Conservation (phyloP, 768 basidiomycete genomes). For the Mrakia blollopis region DNA sequence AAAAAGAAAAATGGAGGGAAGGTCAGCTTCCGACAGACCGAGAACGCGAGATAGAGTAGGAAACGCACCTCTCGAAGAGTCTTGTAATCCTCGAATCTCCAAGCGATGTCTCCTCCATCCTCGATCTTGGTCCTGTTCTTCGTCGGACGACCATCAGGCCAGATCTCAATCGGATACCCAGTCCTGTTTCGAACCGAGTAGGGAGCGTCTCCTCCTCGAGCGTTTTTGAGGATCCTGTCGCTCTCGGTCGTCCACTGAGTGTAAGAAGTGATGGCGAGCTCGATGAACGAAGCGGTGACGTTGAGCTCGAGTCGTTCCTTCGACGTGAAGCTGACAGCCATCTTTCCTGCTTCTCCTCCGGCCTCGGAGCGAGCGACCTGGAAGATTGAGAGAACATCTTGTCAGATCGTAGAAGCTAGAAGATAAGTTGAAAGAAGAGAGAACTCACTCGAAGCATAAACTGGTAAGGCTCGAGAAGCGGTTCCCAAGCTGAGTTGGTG, state of each 20-base stretch:
- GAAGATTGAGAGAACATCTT: not conserved
- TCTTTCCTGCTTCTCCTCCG: slow-evolving; percentile 40
- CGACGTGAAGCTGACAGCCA: slow-evolving; percentile 62
- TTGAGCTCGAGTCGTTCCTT: slow-evolving; percentile 85
- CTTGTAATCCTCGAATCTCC: slow-evolving; percentile 97
- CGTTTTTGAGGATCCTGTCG: slow-evolving; percentile 64
- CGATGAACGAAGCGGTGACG: slow-evolving; percentile 81
- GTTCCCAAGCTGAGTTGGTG: slow-evolving; percentile 97
- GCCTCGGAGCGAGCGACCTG: slow-evolving; percentile 38
- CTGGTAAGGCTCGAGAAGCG: slow-evolving; percentile 93
- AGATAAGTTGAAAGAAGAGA: not conserved
- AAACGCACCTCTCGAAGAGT: slow-evolving; percentile 76
- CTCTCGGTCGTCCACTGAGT: slow-evolving; percentile 71
- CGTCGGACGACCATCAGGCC: slow-evolving; percentile 62
- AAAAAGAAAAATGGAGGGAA: not conserved
- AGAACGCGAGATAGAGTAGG: no score
- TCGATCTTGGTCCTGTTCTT: slow-evolving; percentile 55
- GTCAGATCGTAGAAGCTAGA: not conserved
- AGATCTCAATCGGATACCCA: slow-evolving; percentile 74
- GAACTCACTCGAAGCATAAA: slow-evolving; percentile 62
- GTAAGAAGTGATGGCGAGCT: slow-evolving; percentile 67
- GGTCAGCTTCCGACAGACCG: not conserved
- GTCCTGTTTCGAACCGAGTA: slow-evolving; percentile 89
- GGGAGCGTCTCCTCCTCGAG: slow-evolving; percentile 83
- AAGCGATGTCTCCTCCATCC: slow-evolving; percentile 74